These are phyloP conservation scores for Allomyces macrogynus DNA, from an alignment of 192 early-diverging fungal species.

Conservation along the genomic window DNA sequence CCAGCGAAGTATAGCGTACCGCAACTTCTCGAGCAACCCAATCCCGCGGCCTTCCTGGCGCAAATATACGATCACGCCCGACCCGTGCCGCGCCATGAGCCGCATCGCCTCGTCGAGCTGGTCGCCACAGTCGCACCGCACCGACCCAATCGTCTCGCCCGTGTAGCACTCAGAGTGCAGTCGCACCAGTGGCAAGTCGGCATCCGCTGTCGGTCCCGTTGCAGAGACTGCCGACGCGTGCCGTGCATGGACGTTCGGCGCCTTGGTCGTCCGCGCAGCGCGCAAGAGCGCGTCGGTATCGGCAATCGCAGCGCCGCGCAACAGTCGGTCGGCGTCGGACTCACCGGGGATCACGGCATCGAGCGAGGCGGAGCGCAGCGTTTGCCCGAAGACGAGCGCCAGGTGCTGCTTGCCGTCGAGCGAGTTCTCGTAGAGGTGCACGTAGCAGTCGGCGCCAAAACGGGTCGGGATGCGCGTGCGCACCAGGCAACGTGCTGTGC, in stretches of 20 bases:
- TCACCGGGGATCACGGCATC: slow-evolving; percentile 46
- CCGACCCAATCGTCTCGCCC: slow-evolving; percentile 76
- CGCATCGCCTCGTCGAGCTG: slow-evolving; percentile 83
- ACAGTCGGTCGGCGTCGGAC: slow-evolving; percentile 51
- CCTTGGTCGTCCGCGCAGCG: background rate
- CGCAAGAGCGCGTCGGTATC: slow-evolving; percentile 14
- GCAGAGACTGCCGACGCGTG: background rate
- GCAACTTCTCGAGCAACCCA: slow-evolving; percentile 78
- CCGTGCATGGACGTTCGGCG: background rate
- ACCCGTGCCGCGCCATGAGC: slow-evolving; percentile 57
- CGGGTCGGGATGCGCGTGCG: slow-evolving; percentile 60
- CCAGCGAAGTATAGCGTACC: slow-evolving; percentile 23
- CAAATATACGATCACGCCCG: slow-evolving; percentile 87
- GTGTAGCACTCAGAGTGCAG: slow-evolving; percentile 97
- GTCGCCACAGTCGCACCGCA: slow-evolving; percentile 87
- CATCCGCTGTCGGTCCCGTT: background rate
- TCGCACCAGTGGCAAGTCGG: slow-evolving; percentile 43
- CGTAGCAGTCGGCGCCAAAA: slow-evolving; percentile 50
- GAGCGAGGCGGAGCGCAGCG: slow-evolving; percentile 43
- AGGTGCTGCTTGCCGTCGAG: slow-evolving; percentile 79
- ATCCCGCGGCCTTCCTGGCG: slow-evolving; percentile 93
- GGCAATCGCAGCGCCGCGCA: slow-evolving; percentile 48
- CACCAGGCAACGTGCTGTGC: slow-evolving; percentile 30
- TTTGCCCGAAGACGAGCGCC: slow-evolving; percentile 82
- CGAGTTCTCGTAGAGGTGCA: slow-evolving; percentile 69